Evolutionary conservation across 2,329 filamentous ascomycete species (phyloP).

Genomic region (Rhynchosporium graminicola): DNA sequence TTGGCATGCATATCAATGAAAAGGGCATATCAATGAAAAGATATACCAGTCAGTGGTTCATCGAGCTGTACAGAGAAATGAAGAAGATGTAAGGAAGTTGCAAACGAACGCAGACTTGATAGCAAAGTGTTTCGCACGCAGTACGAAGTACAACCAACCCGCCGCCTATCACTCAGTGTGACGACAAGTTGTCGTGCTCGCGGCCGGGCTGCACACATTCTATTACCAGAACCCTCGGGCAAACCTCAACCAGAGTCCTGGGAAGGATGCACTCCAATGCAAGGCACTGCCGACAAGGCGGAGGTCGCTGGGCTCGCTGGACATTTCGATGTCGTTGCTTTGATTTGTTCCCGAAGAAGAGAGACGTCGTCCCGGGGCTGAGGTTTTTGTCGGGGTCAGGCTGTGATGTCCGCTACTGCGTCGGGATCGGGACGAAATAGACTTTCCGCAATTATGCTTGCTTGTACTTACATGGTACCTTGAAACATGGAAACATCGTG

Average conservation of each 20-base stretch:
- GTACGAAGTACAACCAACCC: too few relatives aligned
- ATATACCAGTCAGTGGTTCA: background rate
- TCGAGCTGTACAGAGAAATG: background rate
- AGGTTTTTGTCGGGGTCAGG: background rate
- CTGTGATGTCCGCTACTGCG: background rate
- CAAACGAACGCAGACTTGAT: background rate
- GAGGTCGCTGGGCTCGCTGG: background rate
- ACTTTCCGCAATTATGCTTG: too few relatives aligned
- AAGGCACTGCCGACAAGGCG: background rate
- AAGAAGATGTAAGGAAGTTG: background rate
- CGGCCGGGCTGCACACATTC: background rate
- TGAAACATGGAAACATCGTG: too few relatives aligned
- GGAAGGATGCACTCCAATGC: background rate
- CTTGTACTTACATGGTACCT: too few relatives aligned
- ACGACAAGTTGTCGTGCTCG: background rate
- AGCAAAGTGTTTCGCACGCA: conserved; percentile 1
- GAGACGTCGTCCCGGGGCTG: background rate
- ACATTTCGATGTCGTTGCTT: background rate
- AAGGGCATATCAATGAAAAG: background rate
- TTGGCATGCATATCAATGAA: background rate
- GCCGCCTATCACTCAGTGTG: background rate
- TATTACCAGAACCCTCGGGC: background rate
- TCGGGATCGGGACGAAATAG: conserved; percentile 1
- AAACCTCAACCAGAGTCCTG: background rate
- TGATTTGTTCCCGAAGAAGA: background rate